Conservation (phyloP, 192 early-diverging fungal genomes). For the Mortierella claussenii region DNA sequence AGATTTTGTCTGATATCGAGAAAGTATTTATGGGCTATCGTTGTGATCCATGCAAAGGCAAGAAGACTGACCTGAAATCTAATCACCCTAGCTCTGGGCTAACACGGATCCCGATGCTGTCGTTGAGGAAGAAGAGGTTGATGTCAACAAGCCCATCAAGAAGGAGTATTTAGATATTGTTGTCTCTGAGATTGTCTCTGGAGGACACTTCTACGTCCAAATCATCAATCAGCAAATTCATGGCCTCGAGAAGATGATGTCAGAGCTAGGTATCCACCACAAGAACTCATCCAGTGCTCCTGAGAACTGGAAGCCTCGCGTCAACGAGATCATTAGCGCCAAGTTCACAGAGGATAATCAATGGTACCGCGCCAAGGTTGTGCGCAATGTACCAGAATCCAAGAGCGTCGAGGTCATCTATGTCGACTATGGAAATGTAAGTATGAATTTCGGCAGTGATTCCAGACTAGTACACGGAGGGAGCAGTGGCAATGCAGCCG, state of each 20-base stretch:
- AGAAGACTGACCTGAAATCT: not conserved
- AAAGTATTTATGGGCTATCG: not conserved
- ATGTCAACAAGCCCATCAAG: conserved; percentile 55
- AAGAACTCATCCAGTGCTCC: conserved; percentile 42
- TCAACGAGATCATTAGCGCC: conserved; percentile 78
- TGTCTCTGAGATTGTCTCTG: conserved; percentile 72
- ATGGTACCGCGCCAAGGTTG: conserved; percentile 88
- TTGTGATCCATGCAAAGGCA: not conserved
- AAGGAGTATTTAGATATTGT: conserved; percentile 84
- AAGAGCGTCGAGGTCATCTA: conserved; percentile 82
- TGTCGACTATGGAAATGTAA: conserved; percentile 94
- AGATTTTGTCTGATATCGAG: too few relatives aligned
- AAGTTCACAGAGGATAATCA: conserved; percentile 89
- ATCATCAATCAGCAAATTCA: conserved; percentile 65
- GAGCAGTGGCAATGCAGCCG: not conserved
- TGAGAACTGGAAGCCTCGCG: conserved; percentile 66
- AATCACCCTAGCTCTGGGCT: conserved; percentile 57
- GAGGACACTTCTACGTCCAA: conserved; percentile 72
- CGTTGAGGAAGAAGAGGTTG: conserved; percentile 61
- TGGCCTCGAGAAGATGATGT: conserved; percentile 87
- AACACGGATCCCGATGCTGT: conserved; percentile 54
- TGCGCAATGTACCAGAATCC: conserved; percentile 65
- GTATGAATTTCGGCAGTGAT: conserved; percentile 10
- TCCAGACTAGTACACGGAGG: not conserved
- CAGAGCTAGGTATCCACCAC: conserved; percentile 76